Conservation (phyloP, 2,329 filamentous ascomycete species). For the Exophiala xenobiotica region DNA sequence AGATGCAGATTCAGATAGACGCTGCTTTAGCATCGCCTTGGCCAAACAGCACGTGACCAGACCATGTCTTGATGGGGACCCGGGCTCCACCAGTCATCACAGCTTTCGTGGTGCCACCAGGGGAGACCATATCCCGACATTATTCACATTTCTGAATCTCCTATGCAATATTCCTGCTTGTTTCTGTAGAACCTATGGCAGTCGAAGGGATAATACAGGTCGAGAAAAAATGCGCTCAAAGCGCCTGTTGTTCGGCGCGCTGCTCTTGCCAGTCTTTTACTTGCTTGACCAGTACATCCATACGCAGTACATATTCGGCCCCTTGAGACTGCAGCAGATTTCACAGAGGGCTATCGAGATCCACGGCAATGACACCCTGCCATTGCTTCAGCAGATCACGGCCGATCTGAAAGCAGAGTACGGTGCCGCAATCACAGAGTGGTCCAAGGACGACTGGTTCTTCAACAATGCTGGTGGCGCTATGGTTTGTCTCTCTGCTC, state of each 20-base stretch:
- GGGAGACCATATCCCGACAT: background rate
- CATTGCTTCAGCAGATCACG: conserved; percentile 65
- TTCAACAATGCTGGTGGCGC: conserved; percentile 85
- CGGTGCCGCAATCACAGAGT: conserved; percentile 31
- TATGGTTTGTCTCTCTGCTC: conserved; percentile 53
- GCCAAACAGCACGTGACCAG: too few species aligned
- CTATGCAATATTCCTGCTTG: too few species aligned
- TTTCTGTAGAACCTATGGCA: background rate
- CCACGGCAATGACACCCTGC: conserved; percentile 48
- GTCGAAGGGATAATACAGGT: background rate
- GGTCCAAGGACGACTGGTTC: conserved; percentile 55
- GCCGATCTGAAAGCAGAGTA: conserved; percentile 51
- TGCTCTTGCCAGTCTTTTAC: background rate
- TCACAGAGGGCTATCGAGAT: conserved; percentile 24
- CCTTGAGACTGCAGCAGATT: conserved; percentile 27
- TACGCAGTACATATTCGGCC: conserved; percentile 30
- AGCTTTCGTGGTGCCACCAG: background rate
- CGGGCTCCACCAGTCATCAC: background rate
- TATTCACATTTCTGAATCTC: too few species aligned
- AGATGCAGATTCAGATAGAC: too few species aligned
- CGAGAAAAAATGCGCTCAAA: background rate
- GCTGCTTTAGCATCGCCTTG: too few species aligned
- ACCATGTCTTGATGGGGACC: too few species aligned
- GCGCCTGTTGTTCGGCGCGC: background rate
- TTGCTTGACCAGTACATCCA: background rate